Base-by-base conservation (phyloP, 2,329 filamentous ascomycete species). In the Claviceps humidiphila region DNA sequence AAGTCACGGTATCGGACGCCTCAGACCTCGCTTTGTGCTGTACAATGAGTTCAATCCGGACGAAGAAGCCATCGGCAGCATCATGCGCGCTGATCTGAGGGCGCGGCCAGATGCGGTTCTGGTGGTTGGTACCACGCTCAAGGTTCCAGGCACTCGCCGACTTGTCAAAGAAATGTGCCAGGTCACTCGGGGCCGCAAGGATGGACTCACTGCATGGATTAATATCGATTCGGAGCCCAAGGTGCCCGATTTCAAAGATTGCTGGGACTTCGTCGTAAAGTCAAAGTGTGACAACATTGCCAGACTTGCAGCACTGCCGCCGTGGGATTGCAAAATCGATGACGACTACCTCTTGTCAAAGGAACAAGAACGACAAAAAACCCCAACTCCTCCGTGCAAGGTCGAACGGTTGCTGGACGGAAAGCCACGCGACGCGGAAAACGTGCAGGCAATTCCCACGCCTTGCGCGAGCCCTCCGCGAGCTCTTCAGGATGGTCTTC, bases 11-110 rank as follows among this genome's bases (percentile, higher is more conserved):
- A 86, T 98, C 60, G 93, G 93, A 43, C 82, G 87, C 55, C 72
- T 98, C 56, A 82, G 93, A 22, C 93, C 93, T 22, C 81, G 93
- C 53, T 96, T 98, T 73, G 91, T 97, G 4, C 77, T 98, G 9
- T 98, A 98, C 72, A 96, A 97, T 65, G 93, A 98, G 67, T 85
- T 88, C 65, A 96, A 97, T 64, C 93, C 93, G 0, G 93, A 98
- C 58, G 89, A 93, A 59, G 91, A 96, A 60, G 91, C 93, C 14
- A 98, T 98, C 65, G 90, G 91, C 44, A 87, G 87, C 22, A 90
- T 95, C 42, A 89, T 90, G 50, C 82, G 82, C 58, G 84, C 90
- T 4, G 93, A 98, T 65, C 73, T 97, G 54, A 85, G 89, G 55
- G 80, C 84, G 43, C 79, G 89, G 40, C 91, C 93, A 0, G 93